Base-by-base conservation (phyloP, 2,329 filamentous ascomycete species). In the Botrytis galanthina region DNA sequence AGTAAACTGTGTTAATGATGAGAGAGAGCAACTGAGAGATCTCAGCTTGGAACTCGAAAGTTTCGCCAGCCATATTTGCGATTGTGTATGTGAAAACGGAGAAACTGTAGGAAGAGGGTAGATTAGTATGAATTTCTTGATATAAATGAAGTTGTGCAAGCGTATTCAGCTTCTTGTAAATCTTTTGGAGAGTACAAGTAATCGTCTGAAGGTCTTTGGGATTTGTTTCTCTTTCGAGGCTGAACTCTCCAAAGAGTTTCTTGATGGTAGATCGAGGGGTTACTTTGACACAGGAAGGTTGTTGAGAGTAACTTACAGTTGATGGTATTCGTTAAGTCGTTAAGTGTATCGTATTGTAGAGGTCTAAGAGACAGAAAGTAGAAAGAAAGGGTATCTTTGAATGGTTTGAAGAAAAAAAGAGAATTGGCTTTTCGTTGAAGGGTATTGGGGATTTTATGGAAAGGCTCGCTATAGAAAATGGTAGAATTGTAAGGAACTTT, bases 1-100 rank as follows among this genome's bases (percentile, higher is more conserved):
- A 98, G 90, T 98, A 99, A 88, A 99, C 96, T 79, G 96, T 98
- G 93, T 99, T 99, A 91, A 99, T 99, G 87, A 99, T 99, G 84
- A 99, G 93, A 80, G 92, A 94, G 84, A 99, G 93, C 79, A 99
- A 93, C 93, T 99, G 96, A 93, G 95, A 98, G 84, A 99, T 99
- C 93, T 99, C 96, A 92, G 96, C 96, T 92, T 99, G 96, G 89
- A 98, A 99, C 92, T 98, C 95, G 88, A 99, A 99, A 80, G 95
- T 98, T 89, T 98, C 95, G 79, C 79, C 81, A 85, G 94, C 86
- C 93, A 97, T 97, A 84, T 84, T 93, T 86, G 83, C 82, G 85
- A 83, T 76, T 75, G 72, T 75, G 35, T 70, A 67, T 68, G 67
- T 73, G 54, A 46, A 62, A 69, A 75, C 66, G 75, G 67, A 39